Base-by-base conservation (phyloP, 164 flowering plant genomes). In the Kingdonia uniflora region DNA sequence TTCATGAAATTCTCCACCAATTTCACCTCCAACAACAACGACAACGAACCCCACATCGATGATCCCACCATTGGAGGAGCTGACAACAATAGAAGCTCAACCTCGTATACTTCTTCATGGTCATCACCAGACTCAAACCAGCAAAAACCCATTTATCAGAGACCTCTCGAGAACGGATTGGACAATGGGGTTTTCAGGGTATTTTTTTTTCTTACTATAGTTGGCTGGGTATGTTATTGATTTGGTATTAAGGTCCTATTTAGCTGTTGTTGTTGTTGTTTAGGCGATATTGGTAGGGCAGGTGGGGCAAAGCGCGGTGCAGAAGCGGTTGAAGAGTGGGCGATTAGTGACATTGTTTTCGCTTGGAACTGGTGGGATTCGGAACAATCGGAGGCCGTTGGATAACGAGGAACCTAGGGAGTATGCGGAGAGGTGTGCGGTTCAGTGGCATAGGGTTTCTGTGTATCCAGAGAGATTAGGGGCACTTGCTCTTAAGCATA, bases 381-480 rank as follows among this genome's bases (percentile, higher is more conserved):
- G 87, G 16, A 86, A 84, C 62, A 83, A 84, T 42, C 58, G 95
- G 56, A 71, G 88, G 74, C 95, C 99, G 0, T 60, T 86, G 48
- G 75, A 77, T 21, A 70, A 78, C 48, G 97, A 88, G 61, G 88
- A 84, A 12, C 99, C 97, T 0, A 71, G 63, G 48, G 95, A 82
- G 51, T 86, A 80, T 69, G 97, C 97, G 0, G 71, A 86, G 60
- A 67, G 91, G 10, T 74, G 80, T 63, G 62, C 81, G 1, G 84
- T 92, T 54, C 99, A 88, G 62, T 92, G 99, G 99, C 99, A 92
- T 58, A 76, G 99, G 16, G 97, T 88, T 42, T 61, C 74, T 2
- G 66, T 92, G 23, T 88, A 92, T 55, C 80, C 80, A 0, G 86
- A 79, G 54, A 66, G 68, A 35, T 63, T 88, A 65, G 99, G 87